A percentile compares a stretch with the other conserved stretches of the same genome.
Conservation (phyloP, 495 filamentous ascomycete genomes). For the Penicillium robsamsonii region DNA sequence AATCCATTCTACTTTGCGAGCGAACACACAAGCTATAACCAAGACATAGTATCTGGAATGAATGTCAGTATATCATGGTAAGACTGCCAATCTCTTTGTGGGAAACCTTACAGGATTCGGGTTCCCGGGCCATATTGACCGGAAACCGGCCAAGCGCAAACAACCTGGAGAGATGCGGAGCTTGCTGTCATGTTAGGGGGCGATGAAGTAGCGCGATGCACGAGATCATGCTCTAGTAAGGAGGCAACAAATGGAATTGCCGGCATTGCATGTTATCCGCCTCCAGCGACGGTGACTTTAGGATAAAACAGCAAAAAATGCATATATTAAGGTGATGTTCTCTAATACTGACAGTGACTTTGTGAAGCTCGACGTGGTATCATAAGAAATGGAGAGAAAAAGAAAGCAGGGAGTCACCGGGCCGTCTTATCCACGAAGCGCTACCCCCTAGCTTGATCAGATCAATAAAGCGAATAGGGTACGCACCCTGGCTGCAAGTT, state of each 20-base stretch:
- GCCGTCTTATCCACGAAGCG: constrained; percentile 4
- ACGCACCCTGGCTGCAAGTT: constrained; percentile 4
- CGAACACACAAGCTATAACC: constrained; percentile 56
- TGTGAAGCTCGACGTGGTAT: not conserved
- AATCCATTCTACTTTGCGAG: constrained; percentile 56
- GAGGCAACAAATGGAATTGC: constrained; percentile 29
- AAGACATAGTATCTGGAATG: constrained; percentile 56
- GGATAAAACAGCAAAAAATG: not conserved
- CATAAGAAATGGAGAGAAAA: not conserved
- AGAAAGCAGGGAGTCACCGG: not conserved
- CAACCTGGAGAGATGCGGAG: constrained; percentile 40
- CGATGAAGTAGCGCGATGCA: constrained; percentile 25
- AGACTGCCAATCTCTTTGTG: not conserved
- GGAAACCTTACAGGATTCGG: constrained; percentile 49
- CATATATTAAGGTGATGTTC: constrained; percentile 7
- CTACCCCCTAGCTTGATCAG: not conserved
- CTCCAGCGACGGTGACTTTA: constrained; percentile 7
- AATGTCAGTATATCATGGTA: constrained; percentile 13
- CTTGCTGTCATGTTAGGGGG: constrained; percentile 23
- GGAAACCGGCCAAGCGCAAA: constrained; percentile 60
- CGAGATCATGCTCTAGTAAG: constrained; percentile 29
- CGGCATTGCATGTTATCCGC: constrained; percentile 39
- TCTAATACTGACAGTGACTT: constrained; percentile 1
- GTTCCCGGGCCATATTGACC: constrained; percentile 60
- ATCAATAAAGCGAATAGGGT: constrained; percentile 4